Conservation (phyloP, 208 protist genomes). For the Leishmania tarentolae region DNA sequence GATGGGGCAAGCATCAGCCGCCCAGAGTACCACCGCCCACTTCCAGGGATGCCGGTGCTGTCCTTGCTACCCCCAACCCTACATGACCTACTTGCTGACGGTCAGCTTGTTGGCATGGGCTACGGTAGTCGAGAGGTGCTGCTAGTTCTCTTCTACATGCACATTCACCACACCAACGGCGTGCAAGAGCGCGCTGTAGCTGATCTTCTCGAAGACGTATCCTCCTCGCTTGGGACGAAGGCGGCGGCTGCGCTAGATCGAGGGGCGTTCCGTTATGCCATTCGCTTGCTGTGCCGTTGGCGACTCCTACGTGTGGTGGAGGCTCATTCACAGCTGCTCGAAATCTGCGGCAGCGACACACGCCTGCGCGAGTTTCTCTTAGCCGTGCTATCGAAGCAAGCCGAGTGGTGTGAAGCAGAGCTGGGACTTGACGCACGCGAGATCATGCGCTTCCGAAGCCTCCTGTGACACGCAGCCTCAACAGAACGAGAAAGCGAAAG, state of each 20-base stretch:
- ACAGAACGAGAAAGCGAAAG: background rate
- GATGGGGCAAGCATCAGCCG: background rate
- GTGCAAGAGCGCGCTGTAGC: slow-evolving; percentile 51
- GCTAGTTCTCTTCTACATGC: slow-evolving; percentile 64
- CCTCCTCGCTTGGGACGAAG: slow-evolving; percentile 66
- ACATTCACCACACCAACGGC: slow-evolving; percentile 50
- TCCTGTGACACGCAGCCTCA: slow-evolving; percentile 13
- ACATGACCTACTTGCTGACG: slow-evolving; percentile 56
- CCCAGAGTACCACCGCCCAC: background rate
- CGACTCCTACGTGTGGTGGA: slow-evolving; percentile 41
- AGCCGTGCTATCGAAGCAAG: slow-evolving; percentile 34
- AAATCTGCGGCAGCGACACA: slow-evolving; percentile 46
- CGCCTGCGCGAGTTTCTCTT: slow-evolving; percentile 59
- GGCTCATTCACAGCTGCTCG: slow-evolving; percentile 33
- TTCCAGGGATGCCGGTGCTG: slow-evolving; percentile 11
- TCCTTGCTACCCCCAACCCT: slow-evolving; percentile 38
- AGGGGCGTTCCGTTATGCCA: slow-evolving; percentile 50
- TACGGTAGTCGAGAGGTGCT: slow-evolving; percentile 62
- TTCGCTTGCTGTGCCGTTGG: slow-evolving; percentile 62
- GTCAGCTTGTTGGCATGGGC: slow-evolving; percentile 53
- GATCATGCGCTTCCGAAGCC: slow-evolving; percentile 64
- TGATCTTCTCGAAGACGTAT: slow-evolving; percentile 76
- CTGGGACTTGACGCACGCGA: slow-evolving; percentile 66
- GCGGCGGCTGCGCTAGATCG: slow-evolving; percentile 68
- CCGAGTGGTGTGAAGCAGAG: slow-evolving; percentile 50